These are phyloP conservation scores for Umbellularia californica DNA, from an alignment of 164 flowering plant species.

Conservation along the genomic window DNA sequence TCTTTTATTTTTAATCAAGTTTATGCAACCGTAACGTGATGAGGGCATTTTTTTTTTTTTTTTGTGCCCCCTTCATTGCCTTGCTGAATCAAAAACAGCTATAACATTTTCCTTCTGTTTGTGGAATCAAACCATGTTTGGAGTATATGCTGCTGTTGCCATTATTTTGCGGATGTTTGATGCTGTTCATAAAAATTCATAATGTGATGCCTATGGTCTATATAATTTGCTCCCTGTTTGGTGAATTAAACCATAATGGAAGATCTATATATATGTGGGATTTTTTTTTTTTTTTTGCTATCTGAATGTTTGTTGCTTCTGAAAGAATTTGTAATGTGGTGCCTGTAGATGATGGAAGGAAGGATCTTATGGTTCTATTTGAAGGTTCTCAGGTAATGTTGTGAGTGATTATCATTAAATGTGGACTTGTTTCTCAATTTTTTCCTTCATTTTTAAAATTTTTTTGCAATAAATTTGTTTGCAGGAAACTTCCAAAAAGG, in stretches of 20 bases:
- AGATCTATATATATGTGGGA: too few relatives aligned
- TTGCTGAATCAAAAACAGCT: neutral
- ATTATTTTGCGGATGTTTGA: too few relatives aligned
- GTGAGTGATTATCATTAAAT: neutral
- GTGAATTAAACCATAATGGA: too few relatives aligned
- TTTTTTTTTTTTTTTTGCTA: too few relatives aligned
- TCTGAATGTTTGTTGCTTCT: too few relatives aligned
- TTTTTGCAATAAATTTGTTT: slow-evolving; percentile 3
- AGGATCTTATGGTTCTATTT: slow-evolving; percentile 39
- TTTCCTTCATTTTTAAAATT: neutral
- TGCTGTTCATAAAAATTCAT: too few relatives aligned
- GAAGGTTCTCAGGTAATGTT: slow-evolving; percentile 63
- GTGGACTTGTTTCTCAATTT: neutral
- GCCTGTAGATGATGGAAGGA: slow-evolving; percentile 44
- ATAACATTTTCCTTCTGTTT: too few relatives aligned
- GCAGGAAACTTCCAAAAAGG: slow-evolving; percentile 56
- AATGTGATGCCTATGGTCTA: neutral
- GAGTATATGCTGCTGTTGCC: too few relatives aligned
- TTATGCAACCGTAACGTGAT: neutral
- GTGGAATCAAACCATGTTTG: too few relatives aligned
- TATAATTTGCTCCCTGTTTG: neutral
- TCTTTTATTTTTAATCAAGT: neutral
- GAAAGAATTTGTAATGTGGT: neutral
- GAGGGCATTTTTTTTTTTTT: neutral
- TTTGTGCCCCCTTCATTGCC: neutral